Conservation (phyloP, 371 early-diverging fungal species). For the Actinomucor elegans region DNA sequence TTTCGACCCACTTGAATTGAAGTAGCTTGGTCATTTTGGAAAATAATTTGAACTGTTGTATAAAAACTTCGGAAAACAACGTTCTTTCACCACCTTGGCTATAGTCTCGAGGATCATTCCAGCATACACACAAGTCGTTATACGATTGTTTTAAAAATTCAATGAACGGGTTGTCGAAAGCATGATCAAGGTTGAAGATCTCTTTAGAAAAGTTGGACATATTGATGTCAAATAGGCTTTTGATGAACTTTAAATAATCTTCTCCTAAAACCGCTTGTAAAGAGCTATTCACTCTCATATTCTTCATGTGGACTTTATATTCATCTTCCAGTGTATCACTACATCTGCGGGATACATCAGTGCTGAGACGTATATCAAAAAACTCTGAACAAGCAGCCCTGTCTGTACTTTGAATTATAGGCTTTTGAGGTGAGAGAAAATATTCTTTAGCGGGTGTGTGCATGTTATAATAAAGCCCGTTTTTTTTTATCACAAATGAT, state of each 20-base stretch:
- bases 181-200: background rate
- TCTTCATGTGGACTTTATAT: background rate
- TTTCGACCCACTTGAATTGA: slow-evolving; percentile 1
- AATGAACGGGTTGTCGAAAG: background rate
- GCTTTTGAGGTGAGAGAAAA: background rate
- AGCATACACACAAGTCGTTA: slow-evolving; percentile 1
- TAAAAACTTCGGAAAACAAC: background rate
- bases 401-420: background rate
- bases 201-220: background rate
- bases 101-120: background rate
- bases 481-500: background rate
- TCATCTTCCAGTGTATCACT: background rate
- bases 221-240: background rate
- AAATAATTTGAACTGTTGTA: slow-evolving; percentile 6
- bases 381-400: background rate
- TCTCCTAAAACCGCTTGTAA: background rate
- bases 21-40: slow-evolving; percentile 3
- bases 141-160: slow-evolving; percentile 2
- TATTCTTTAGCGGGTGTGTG: background rate
- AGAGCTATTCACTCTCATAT: background rate
- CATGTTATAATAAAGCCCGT: background rate
- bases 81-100: slow-evolving; percentile 1
- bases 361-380: slow-evolving; percentile 1
- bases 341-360: background rate
- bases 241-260: background rate